Percentiles rank a stretch among this genome's conserved stretches.
Evolutionary conservation across 164 flowering plant species (phyloP).

Genomic region (Umbilicus rupestris): DNA sequence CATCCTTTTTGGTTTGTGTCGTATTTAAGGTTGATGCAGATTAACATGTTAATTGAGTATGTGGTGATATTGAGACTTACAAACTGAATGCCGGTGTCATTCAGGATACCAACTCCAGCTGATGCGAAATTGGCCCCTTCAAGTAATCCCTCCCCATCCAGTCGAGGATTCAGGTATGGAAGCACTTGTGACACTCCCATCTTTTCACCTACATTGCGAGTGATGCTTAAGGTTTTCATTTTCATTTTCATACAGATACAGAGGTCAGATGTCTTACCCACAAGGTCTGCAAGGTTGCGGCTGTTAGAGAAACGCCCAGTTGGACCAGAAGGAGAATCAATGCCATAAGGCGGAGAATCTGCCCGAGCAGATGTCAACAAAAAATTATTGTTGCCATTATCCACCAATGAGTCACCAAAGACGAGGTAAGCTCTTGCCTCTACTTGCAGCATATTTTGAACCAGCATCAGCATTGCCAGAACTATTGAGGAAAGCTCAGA

Average conservation of each 20-base stretch:
- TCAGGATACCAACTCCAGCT: conserved; percentile 79
- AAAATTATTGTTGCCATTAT: conserved; percentile 73
- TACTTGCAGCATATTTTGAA: neutral
- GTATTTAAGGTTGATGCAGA: neutral
- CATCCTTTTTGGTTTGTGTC: neutral
- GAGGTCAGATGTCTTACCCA: conserved; percentile 26
- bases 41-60: neutral
- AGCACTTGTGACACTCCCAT: conserved; percentile 43
- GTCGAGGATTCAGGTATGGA: conserved; percentile 56
- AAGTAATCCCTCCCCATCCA: conserved; percentile 47
- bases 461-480: neutral
- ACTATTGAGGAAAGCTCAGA: neutral
- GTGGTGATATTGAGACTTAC: conserved; percentile 31
- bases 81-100: conserved; percentile 80
- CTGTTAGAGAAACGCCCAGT: conserved; percentile 91
- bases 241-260: neutral
- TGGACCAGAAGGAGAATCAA: conserved; percentile 60
- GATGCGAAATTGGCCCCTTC: conserved; percentile 89
- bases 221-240: neutral
- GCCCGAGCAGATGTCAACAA: conserved; percentile 65
- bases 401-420: conserved; percentile 84
- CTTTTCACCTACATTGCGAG: conserved; percentile 30
- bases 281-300: conserved; percentile 65
- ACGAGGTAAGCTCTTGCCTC: conserved; percentile 56
- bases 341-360: conserved; percentile 68